Evolutionary conservation across 1,284 basidiomycete genomes (phyloP), one percentile per base, ranked within the genome.

Genomic region (Ustilago crameri): DNA sequence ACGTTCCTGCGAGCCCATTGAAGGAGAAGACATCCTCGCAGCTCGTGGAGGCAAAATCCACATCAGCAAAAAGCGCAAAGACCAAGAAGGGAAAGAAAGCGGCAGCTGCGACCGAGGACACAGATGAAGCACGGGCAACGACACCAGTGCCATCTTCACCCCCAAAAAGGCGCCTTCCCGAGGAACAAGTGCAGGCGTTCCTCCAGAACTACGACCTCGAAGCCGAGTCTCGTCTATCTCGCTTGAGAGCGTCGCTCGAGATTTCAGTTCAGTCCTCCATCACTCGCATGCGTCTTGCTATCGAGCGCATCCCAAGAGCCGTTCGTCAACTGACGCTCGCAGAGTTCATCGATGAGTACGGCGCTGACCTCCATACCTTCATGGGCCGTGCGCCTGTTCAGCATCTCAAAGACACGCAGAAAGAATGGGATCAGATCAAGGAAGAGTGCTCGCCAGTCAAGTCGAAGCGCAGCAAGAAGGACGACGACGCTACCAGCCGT

Each of bases 121-220:
- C 44, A 17, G 18, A 46, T 12, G 15, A 17, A 14, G 34, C 46
- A 14, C 54, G 59, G 18, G 45, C 58, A 3, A 54, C 59, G 22
- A 62, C 64, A 40, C 62, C 67, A 20, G 51, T 53, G 2, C 63
- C 68, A 9, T 46, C 66, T 5, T 69, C 60, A 5, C 55, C 58
- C 2, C 30, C 24, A 2, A 64, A 63, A 22, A 55, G 45, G 23
- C 51, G 51, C 22, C 22, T 77, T 30, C 72, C 75, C 12, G 72
- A 77, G 44, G 69, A 69, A 2, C 75, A 75, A 46, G 62, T 77
- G 20, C 59, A 66, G 35, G 47, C 57, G 7, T 75, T 59, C 32
- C 55, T 77, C 12, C 51, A 66, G 7, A 73, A 67, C 45, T 77
- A 75, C 49, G 75, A 77, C 45, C 38, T 77, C 12, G 72, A 77